phyloP scores from a whole-genome alignment of 306 rosid species.

The Citrullus amarus region DNA sequence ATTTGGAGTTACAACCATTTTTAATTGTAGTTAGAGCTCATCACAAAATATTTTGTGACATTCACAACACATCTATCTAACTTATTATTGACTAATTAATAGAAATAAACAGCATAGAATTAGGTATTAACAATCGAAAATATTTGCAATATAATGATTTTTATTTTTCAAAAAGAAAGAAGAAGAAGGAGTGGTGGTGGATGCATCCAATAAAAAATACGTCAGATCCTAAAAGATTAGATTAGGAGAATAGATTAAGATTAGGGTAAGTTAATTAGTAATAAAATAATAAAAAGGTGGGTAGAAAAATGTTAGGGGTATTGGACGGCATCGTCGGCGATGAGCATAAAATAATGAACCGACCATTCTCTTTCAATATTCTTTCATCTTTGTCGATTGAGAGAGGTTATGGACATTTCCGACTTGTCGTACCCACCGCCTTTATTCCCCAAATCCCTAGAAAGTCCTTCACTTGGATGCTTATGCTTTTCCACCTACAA shows the following conservation, averaged over 20 bases:
- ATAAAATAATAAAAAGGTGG: background rate
- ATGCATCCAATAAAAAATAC: background rate
- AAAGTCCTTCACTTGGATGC: background rate
- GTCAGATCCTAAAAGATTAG: background rate
- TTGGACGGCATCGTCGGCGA: conserved; percentile 7
- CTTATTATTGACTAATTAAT: background rate
- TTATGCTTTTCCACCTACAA: background rate
- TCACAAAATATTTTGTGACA: too few species aligned
- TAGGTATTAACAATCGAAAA: background rate
- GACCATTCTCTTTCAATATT: background rate
- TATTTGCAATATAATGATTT: background rate
- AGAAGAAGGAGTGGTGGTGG: background rate
- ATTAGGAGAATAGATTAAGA: background rate
- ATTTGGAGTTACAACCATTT: too few species aligned
- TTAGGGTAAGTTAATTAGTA: background rate
- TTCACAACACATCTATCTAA: background rate
- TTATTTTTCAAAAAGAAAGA: too few species aligned
- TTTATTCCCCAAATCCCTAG: background rate
- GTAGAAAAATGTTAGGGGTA: background rate
- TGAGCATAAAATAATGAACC: background rate
- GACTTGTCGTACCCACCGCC: background rate
- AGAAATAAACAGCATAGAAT: background rate
- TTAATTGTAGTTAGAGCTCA: too few species aligned
- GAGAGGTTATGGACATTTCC: background rate
- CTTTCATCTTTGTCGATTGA: background rate